These are phyloP conservation scores for Gaeumannomyces sp. DNA, from an alignment of 2,329 filamentous ascomycete genomes.

Conservation along the genomic window DNA sequence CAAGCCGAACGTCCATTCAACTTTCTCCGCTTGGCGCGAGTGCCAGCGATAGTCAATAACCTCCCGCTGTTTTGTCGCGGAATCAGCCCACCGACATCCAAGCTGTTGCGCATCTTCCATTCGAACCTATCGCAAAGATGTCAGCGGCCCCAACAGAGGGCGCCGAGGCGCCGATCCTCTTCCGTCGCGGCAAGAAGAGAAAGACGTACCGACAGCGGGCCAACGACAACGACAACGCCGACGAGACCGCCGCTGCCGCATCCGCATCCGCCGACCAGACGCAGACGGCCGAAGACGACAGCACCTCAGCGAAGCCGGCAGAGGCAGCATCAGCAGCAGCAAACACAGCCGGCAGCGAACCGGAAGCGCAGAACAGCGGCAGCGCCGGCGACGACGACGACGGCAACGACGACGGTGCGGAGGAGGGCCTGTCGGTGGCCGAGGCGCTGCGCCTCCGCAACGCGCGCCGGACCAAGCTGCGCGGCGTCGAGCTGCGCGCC, in stretches of 20 bases:
- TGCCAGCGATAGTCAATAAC: too few relatives aligned
- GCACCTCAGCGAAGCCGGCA: constrained; percentile 10
- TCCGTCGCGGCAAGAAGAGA: constrained; percentile 53
- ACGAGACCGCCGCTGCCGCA: neutral
- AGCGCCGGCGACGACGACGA: constrained; percentile 10
- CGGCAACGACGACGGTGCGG: constrained; percentile 21
- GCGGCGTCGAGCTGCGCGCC: constrained; percentile 51
- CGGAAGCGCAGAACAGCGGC: neutral
- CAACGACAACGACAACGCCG: constrained; percentile 6
- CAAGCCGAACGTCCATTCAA: too few relatives aligned
- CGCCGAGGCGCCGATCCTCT: constrained; percentile 35
- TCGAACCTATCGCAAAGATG: neutral
- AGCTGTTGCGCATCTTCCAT: neutral
- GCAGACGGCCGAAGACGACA: neutral
- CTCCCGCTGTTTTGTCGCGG: neutral
- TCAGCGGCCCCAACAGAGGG: constrained; percentile 11
- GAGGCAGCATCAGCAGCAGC: constrained; percentile 12
- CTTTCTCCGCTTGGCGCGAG: too few relatives aligned
- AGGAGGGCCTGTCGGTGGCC: constrained; percentile 37
- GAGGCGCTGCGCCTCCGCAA: constrained; percentile 49
- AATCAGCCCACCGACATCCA: neutral
- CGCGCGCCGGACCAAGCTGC: constrained; percentile 39
- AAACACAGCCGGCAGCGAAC: constrained; percentile 19
- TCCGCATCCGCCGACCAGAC: constrained; percentile 6
- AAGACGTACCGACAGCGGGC: constrained; percentile 51